Evolutionary conservation across 164 flowering plant species (phyloP).

Genomic region (Cinnamomum micranthum): DNA sequence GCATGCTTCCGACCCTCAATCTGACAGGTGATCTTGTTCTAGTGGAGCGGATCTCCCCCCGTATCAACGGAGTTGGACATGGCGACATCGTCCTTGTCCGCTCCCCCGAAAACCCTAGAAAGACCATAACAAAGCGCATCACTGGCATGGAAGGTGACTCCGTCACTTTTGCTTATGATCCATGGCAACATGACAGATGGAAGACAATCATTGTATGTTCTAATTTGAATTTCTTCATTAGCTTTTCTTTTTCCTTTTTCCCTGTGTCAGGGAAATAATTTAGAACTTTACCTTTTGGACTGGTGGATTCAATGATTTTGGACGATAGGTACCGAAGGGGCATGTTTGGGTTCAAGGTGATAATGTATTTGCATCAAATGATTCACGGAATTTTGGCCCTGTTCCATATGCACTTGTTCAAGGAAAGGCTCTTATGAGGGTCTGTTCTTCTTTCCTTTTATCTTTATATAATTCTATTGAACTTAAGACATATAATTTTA

Average conservation of each 20-base stretch:
- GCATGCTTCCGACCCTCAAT: constrained; percentile 77
- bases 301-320: neutral
- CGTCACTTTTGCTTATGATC: constrained; percentile 42
- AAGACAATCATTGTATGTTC: constrained; percentile 43
- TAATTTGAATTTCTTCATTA: neutral
- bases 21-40: constrained; percentile 41
- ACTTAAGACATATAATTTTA: neutral
- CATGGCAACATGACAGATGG: constrained; percentile 21
- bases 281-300: neutral
- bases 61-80: constrained; percentile 32
- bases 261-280: neutral
- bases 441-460: constrained; percentile 17
- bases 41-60: constrained; percentile 47
- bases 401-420: constrained; percentile 63
- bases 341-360: constrained; percentile 87
- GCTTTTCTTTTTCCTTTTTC: neutral
- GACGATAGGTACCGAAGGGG: constrained; percentile 68
- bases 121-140: constrained; percentile 47
- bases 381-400: constrained; percentile 72
- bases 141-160: constrained; percentile 60
- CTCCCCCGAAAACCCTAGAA: constrained; percentile 60
- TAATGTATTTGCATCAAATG: constrained; percentile 46
- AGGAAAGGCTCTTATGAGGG: constrained; percentile 54
- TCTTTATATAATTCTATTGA: neutral
- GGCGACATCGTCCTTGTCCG: constrained; percentile 61